Percentiles rank a stretch among this genome's conserved stretches.
Conservation (phyloP, 73 alveolate species). For the Symbiodinium pilosum region DNA sequence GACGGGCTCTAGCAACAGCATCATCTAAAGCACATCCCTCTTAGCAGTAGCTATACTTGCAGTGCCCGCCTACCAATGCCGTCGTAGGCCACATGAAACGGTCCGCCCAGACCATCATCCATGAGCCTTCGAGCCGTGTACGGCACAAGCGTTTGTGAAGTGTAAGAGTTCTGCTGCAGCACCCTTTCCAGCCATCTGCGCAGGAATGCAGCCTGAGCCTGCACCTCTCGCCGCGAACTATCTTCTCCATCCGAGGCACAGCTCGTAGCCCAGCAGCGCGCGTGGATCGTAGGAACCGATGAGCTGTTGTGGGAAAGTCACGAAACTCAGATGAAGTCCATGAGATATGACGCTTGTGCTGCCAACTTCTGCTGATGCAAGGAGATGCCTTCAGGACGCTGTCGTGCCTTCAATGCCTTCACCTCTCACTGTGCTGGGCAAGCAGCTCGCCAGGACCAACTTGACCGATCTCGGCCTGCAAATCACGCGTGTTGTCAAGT, state of each 20-base stretch:
- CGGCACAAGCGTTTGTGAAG: no score
- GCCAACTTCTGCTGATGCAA: neutral
- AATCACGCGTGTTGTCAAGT: neutral
- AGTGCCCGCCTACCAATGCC: conserved; percentile 55
- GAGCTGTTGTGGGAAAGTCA: conserved; percentile 71
- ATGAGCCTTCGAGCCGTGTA: conserved; percentile 38
- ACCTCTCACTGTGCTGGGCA: neutral
- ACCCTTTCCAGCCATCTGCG: neutral
- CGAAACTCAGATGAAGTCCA: neutral
- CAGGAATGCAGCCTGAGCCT: neutral
- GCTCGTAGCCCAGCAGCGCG: conserved; percentile 47
- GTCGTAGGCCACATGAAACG: conserved; percentile 44
- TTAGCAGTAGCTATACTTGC: no score
- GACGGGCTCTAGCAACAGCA: no score
- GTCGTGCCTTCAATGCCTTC: neutral
- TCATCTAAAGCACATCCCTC: neutral
- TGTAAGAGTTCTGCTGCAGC: neutral
- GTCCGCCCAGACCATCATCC: conserved; percentile 89
- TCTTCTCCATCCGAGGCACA: conserved; percentile 9
- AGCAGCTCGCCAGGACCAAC: conserved; percentile 63
- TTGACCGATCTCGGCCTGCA: conserved; percentile 53
- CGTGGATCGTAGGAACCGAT: conserved; percentile 80
- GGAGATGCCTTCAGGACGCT: neutral
- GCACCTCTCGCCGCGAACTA: neutral
- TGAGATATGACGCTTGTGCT: no score